A percentile compares a stretch with the other conserved stretches of the same genome.
phyloP scores from a whole-genome alignment of 2,329 filamentous ascomycete species.

The Colletotrichum echinochloae region DNA sequence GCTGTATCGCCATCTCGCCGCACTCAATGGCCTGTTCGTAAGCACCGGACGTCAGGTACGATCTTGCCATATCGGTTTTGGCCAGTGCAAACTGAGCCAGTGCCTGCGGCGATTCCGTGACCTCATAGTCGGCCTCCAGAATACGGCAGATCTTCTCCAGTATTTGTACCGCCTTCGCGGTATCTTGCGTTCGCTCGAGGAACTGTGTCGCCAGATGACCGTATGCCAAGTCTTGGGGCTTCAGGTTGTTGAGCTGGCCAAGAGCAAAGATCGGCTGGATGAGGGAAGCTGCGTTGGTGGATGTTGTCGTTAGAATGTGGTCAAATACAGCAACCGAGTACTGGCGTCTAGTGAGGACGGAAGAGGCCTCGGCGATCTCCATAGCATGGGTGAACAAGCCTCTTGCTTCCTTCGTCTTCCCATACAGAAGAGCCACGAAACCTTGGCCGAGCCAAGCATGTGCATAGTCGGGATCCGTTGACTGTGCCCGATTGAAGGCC shows the following conservation, averaged over 20 bases:
- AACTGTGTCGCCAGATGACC: conserved; percentile 84
- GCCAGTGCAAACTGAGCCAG: conserved; percentile 84
- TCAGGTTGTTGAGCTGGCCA: conserved; percentile 80
- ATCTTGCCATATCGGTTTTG: conserved; percentile 88
- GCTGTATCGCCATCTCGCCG: conserved; percentile 82
- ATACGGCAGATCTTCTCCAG: conserved; percentile 75
- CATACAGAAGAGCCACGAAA: conserved; percentile 81
- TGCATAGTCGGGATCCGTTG: conserved; percentile 92
- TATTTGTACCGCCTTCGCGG: conserved; percentile 69
- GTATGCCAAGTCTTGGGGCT: conserved; percentile 77
- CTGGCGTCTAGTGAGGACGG: conserved; percentile 78
- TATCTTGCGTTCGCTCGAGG: conserved; percentile 82
- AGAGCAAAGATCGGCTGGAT: conserved; percentile 92
- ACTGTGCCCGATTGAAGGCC: conserved; percentile 90
- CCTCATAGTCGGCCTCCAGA: conserved; percentile 86
- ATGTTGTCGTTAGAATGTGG: conserved; percentile 71
- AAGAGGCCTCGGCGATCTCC: conserved; percentile 86
- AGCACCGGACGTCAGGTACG: conserved; percentile 76
- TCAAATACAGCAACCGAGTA: conserved; percentile 89
- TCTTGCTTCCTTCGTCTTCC: conserved; percentile 81
- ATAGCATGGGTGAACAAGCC: conserved; percentile 93
- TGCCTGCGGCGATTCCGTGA: conserved; percentile 79
- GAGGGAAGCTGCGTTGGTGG: conserved; percentile 69
- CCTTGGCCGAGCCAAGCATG: conserved; percentile 96
- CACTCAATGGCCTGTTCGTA: conserved; percentile 80